A percentile compares a stretch with the other conserved stretches of the same genome.
phyloP scores from a whole-genome alignment of 2,329 filamentous ascomycete genomes.

The Sporothrix globosa region DNA sequence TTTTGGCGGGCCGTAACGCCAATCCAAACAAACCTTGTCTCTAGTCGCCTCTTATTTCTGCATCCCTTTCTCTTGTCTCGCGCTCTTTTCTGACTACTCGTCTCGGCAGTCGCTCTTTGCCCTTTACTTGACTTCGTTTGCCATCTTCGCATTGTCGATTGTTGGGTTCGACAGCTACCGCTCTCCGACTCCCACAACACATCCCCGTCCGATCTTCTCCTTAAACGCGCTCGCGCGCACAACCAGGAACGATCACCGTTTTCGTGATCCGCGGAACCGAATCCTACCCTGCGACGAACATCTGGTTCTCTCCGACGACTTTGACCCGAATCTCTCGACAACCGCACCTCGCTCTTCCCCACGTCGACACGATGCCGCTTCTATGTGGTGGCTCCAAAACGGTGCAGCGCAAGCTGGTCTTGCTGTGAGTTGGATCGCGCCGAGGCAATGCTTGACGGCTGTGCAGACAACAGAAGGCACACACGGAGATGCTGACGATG shows the following conservation, averaged over 20 bases:
- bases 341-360: not conserved
- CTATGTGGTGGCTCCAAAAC: conserved; percentile 77
- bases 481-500: conserved; percentile 7
- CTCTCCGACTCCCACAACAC: not conserved
- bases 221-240: not conserved
- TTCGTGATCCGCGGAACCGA: conserved; percentile 11
- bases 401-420: conserved; percentile 93
- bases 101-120: not conserved
- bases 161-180: not conserved
- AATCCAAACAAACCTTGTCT: conserved; percentile 17
- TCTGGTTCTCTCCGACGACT: not conserved
- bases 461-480: too few species aligned
- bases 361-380: conserved; percentile 45
- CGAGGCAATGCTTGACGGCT: conserved; percentile 13
- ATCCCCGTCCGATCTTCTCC: not conserved
- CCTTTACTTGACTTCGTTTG: not conserved
- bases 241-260: conserved; percentile 11
- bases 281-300: conserved; percentile 17
- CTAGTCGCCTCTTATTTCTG: not conserved
- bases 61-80: not conserved
- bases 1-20: conserved; percentile 12
- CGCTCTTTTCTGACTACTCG: not conserved
- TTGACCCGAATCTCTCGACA: conserved; percentile 6
- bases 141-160: not conserved
- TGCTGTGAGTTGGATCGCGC: conserved; percentile 65